Conservation (phyloP, 768 basidiomycete species). For the Tylopilus rubrobrunneus region DNA sequence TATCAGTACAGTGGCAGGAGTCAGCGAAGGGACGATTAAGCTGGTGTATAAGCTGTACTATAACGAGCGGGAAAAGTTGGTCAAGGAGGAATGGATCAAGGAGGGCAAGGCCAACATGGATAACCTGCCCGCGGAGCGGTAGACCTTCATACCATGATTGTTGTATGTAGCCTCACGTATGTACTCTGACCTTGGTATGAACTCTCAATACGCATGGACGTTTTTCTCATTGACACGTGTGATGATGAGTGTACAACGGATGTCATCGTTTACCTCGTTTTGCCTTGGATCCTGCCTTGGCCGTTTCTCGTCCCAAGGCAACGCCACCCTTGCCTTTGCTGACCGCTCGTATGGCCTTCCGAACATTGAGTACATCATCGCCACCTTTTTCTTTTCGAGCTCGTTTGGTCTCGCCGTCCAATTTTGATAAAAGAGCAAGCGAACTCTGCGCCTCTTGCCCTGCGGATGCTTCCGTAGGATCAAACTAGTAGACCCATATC, state of each 20-base stretch:
- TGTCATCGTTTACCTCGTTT: conserved; percentile 28
- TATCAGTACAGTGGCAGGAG: conserved; percentile 87
- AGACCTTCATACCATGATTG: conserved; percentile 15
- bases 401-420: conserved; percentile 68
- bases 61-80: conserved; percentile 67
- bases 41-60: conserved; percentile 82
- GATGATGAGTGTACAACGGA: too few relatives aligned
- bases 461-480: conserved; percentile 67
- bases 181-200: conserved; percentile 16
- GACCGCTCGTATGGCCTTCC: conserved; percentile 81
- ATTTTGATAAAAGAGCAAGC: conserved; percentile 68
- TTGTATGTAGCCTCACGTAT: conserved; percentile 15
- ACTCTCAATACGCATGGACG: conserved; percentile 2
- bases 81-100: conserved; percentile 83
- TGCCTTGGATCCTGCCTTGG: conserved; percentile 14
- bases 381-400: conserved; percentile 41
- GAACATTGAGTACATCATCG: conserved; percentile 68
- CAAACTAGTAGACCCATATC: conserved; percentile 53
- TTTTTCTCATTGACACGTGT: background rate
- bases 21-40: conserved; percentile 94
- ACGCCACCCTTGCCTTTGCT: conserved; percentile 66
- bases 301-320: conserved; percentile 47
- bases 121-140: conserved; percentile 26
- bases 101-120: conserved; percentile 61
- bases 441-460: conserved; percentile 68